Conservation (phyloP, 2,329 filamentous ascomycete genomes). For the Chalara sp. region DNA sequence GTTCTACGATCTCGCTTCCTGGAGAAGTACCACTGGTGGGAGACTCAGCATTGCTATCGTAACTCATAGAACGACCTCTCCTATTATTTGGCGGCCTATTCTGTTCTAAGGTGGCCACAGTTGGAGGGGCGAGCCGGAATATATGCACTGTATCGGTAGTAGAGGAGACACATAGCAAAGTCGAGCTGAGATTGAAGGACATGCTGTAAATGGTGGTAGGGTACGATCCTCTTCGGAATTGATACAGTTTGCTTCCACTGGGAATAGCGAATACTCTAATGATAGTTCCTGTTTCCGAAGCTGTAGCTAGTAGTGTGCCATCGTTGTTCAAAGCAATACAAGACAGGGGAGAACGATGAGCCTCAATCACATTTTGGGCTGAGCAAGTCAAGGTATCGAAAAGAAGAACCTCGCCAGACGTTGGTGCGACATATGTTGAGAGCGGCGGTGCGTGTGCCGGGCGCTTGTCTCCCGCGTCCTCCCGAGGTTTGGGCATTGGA, state of each 20-base stretch:
- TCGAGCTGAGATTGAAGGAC: slow-evolving; percentile 95
- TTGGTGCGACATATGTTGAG: slow-evolving; percentile 72
- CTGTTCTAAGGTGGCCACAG: slow-evolving; percentile 28
- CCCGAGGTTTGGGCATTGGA: slow-evolving; percentile 70
- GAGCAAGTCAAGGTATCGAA: slow-evolving; percentile 87
- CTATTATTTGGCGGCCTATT: slow-evolving; percentile 19
- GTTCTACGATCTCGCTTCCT: slow-evolving; percentile 22
- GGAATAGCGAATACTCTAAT: slow-evolving; percentile 94
- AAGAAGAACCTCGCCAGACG: slow-evolving; percentile 85
- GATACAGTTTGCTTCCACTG: slow-evolving; percentile 84
- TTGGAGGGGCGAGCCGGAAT: slow-evolving; percentile 65
- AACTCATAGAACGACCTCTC: slow-evolving; percentile 34
- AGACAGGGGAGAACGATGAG: slow-evolving; percentile 84
- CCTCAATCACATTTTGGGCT: slow-evolving; percentile 91
- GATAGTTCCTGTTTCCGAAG: slow-evolving; percentile 95
- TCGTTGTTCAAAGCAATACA: slow-evolving; percentile 90
- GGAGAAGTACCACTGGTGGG: slow-evolving; percentile 26
- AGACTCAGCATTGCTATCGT: slow-evolving; percentile 50
- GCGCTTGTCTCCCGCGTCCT: slow-evolving; percentile 46
- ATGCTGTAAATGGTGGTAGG: slow-evolving; percentile 96
- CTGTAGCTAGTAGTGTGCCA: slow-evolving; percentile 84
- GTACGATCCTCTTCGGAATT: slow-evolving; percentile 92
- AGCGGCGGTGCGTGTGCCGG: slow-evolving; percentile 81
- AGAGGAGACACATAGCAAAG: slow-evolving; percentile 89
- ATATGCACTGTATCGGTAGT: slow-evolving; percentile 96